Base-by-base conservation (phyloP, 768 basidiomycete genomes). In the Lactifluus subvellereus region DNA sequence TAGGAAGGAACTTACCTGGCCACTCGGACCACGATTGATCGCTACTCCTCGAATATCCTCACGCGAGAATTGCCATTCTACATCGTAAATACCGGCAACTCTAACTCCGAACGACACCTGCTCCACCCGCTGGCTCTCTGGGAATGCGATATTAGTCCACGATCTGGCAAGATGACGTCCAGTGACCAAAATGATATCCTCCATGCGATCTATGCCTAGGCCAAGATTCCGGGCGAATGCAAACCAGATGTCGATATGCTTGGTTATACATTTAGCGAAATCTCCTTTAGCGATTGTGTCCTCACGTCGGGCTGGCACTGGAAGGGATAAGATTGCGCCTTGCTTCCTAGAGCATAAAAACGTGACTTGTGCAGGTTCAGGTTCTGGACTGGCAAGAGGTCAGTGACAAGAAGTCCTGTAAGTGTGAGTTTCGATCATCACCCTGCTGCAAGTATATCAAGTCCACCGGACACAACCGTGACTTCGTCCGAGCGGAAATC, bases 151-250 rank as follows among this genome's bases (percentile, higher is more conserved):
- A 40, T 58, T 58, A 5, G 35, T 27, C 47, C 47, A 57, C 16
- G 56, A 57, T 27, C 33, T 57, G 5, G 56, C 22, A 27, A 20
- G 57, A 18, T 58, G 48, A 50, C 57, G 32, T 22, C 57, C 57
- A 2, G 57, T 58, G 16, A 58, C 48, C 14, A 58, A 20, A 37
- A 58, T 8, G 8, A 58, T 58, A 4, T 59, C 57, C 18, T 59
- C 57, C 38, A 50, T 59, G 4, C 38, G 54, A 16, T 13, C 13
- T 58, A 58, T 58, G 1, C 49, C 57, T 40, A 59, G 7, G 2
- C 33, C 57, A 16, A 40, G 49, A 13, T 38, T 30, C 6, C 11
- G 57, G 11, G 57, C 20, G 37, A 51, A 59, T 2, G 57, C 49
- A 14, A 51, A 59, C 57, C 57, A 59, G 10, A 8, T 6, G 22